Percentiles rank a stretch among this genome's conserved stretches.
phyloP scores from a whole-genome alignment of 2,329 filamentous ascomycete genomes.

The Dactylella cylindrospora region DNA sequence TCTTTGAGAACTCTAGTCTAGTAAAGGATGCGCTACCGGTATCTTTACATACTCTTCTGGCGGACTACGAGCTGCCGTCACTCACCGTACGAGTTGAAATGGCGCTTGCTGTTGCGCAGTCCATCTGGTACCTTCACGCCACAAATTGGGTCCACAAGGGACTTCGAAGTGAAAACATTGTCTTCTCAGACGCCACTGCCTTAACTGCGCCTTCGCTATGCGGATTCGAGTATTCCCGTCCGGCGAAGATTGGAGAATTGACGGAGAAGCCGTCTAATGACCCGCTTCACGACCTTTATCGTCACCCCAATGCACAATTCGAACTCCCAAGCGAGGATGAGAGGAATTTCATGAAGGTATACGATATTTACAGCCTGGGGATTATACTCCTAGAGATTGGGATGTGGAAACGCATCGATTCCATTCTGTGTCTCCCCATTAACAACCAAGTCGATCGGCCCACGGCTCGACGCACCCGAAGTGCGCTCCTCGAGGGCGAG shows the following conservation, averaged over 20 bases:
- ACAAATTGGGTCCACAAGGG: slow-evolving; percentile 64
- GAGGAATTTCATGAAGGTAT: slow-evolving; percentile 56
- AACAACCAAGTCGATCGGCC: too few species aligned
- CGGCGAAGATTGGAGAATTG: slow-evolving; percentile 57
- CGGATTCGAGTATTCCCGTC: slow-evolving; percentile 61
- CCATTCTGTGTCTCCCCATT: too few species aligned
- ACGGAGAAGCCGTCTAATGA: slow-evolving; percentile 57
- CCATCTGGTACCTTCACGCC: slow-evolving; percentile 60
- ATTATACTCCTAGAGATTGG: slow-evolving; percentile 60
- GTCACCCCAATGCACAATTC: slow-evolving; percentile 55
- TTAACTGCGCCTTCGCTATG: slow-evolving; percentile 56
- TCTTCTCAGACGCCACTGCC: slow-evolving; percentile 54
- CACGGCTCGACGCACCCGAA: too few species aligned
- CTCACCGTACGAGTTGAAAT: slow-evolving; percentile 59
- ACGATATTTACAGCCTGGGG: slow-evolving; percentile 60
- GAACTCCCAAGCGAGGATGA: slow-evolving; percentile 49
- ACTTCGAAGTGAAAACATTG: slow-evolving; percentile 59
- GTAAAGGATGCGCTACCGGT: background rate
- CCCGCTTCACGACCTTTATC: slow-evolving; percentile 57
- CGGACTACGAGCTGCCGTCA: slow-evolving; percentile 4
- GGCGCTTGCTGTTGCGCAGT: slow-evolving; percentile 59
- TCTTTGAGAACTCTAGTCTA: background rate
- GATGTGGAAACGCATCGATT: slow-evolving; percentile 58
- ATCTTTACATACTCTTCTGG: slow-evolving; percentile 8
- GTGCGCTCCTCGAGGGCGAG: too few species aligned